Evolutionary conservation across 345 rosid genomes (phyloP), one percentile per base, ranked within the genome.

Genomic region (Cardiospermum halicacabum): DNA sequence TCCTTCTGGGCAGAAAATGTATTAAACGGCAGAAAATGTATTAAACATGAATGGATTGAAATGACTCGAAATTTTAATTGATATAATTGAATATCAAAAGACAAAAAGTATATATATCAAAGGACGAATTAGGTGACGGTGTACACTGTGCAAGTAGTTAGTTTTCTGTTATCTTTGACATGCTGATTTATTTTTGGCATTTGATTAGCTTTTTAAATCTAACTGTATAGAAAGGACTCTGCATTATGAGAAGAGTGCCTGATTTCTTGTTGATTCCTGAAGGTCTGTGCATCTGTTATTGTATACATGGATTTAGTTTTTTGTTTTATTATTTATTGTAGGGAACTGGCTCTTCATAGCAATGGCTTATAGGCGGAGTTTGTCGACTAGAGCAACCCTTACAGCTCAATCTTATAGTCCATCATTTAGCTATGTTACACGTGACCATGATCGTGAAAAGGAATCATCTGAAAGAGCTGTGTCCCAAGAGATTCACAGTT

Each of bases 331-430:
- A 12, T 50, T 6, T 34, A 24, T 25, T 36, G 31, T 28, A 49
- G 11, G 50, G 34, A 16, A 13, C 31, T n/a, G 18, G 26, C 21
- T 24, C 8, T 39, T 31, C n/a, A 37, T 53, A 26, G 4, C 67
- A 54, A 83, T 77, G 87, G 79, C 84, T 45, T 72, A 27, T 48
- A 50, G 73, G 30, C 75, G 81, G 2, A 62, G 77, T 51, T 70
- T 82, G 47, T 30, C 65, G 22, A 69, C 66, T 18, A 69, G 87
- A 12, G 65, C 76, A 10, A 67, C 47, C 69, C 75, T 69, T 40
- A 0, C 73, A 51, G 71, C 72, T 37, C 77, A 74, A 43, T 27
- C 57, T 42, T 16, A 31, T 53, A 61, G 53, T 7, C 72, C 74
- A 0, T 72, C 81, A 1, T 39, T 73, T 60, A 59, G 70, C 49